A percentile compares a stretch with the other conserved stretches of the same genome.
Evolutionary conservation across 345 rosid genomes (phyloP).

Genomic region (Firmiana major): DNA sequence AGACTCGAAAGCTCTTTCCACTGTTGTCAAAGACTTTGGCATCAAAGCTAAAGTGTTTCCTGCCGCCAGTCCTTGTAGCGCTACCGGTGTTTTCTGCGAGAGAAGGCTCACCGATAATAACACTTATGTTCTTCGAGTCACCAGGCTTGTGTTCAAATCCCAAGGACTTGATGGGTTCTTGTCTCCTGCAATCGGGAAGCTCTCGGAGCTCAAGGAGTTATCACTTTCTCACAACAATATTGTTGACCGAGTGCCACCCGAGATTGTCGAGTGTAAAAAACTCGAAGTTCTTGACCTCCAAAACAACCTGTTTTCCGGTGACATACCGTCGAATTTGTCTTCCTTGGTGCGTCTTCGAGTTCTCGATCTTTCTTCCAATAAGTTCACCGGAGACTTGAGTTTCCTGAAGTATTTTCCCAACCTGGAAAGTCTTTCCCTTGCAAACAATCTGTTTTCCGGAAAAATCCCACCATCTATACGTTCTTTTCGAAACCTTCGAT

Average conservation of each 20-base stretch:
- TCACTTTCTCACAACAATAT: constrained; percentile 60
- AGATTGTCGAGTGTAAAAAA: constrained; percentile 58
- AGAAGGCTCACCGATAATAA: constrained; percentile 41
- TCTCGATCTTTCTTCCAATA: constrained; percentile 66
- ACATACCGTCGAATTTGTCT: constrained; percentile 53
- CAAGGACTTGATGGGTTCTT: constrained; percentile 47
- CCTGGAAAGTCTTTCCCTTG: constrained; percentile 66
- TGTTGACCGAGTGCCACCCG: constrained; percentile 48
- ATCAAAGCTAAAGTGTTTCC: constrained; percentile 35
- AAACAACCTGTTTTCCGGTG: constrained; percentile 64
- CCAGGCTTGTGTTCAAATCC: constrained; percentile 60
- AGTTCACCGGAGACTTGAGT: constrained; percentile 59
- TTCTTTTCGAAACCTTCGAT: constrained; percentile 74
- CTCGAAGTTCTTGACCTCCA: constrained; percentile 70
- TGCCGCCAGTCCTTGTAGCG: constrained; percentile 46
- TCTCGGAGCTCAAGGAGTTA: constrained; percentile 75
- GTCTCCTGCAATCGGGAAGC: constrained; percentile 64
- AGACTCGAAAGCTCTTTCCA: constrained; percentile 54
- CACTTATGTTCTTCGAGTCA: constrained; percentile 56
- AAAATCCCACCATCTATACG: constrained; percentile 55
- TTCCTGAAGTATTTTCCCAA: constrained; percentile 78
- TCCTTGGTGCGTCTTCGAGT: constrained; percentile 56
- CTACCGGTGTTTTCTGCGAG: constrained; percentile 69
- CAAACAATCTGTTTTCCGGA: constrained; percentile 76
- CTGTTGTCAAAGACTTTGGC: constrained; percentile 47